Percentiles rank a stretch among this genome's conserved stretches.
Conservation (phyloP, 2,329 filamentous ascomycete genomes). For the Ascochyta viciae-villosae region DNA sequence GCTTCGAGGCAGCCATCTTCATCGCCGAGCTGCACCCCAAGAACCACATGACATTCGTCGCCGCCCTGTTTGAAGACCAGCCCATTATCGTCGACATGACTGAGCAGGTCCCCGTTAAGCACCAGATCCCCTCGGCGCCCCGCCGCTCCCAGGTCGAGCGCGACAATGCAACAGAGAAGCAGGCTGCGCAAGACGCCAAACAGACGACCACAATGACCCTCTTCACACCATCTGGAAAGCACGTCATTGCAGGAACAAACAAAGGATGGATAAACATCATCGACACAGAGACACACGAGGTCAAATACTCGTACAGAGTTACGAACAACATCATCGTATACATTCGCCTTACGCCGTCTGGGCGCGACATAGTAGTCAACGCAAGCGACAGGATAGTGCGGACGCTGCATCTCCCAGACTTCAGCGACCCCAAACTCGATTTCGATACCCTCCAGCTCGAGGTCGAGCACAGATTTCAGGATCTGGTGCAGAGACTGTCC, state of each 20-base stretch:
- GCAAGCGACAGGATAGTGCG: slow-evolving; percentile 94
- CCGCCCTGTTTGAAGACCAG: slow-evolving; percentile 91
- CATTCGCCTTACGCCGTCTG: slow-evolving; percentile 82
- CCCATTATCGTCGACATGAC: slow-evolving; percentile 86
- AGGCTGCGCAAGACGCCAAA: slow-evolving; percentile 89
- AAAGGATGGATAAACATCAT: slow-evolving; percentile 98
- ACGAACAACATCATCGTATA: slow-evolving; percentile 89
- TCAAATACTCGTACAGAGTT: slow-evolving; percentile 88
- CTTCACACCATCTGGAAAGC: slow-evolving; percentile 83
- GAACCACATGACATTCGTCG: slow-evolving; percentile 86
- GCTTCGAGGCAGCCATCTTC: slow-evolving; percentile 92
- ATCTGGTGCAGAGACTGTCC: slow-evolving; percentile 90
- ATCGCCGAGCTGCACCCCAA: slow-evolving; percentile 93
- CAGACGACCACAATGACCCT: slow-evolving; percentile 93
- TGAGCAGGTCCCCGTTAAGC: slow-evolving; percentile 72
- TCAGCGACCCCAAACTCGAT: slow-evolving; percentile 69
- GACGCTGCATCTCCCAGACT: slow-evolving; percentile 87
- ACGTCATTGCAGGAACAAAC: slow-evolving; percentile 90
- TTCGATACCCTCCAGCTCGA: slow-evolving; percentile 87
- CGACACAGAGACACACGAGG: slow-evolving; percentile 77
- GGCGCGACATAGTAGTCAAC: slow-evolving; percentile 88
- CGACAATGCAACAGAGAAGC: slow-evolving; percentile 81
- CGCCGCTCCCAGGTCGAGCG: slow-evolving; percentile 74
- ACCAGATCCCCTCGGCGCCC: slow-evolving; percentile 80
- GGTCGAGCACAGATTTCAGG: slow-evolving; percentile 97